phyloP scores from a whole-genome alignment of 176 grass and related monocot genomes.

The Thinopyrum elongatum region DNA sequence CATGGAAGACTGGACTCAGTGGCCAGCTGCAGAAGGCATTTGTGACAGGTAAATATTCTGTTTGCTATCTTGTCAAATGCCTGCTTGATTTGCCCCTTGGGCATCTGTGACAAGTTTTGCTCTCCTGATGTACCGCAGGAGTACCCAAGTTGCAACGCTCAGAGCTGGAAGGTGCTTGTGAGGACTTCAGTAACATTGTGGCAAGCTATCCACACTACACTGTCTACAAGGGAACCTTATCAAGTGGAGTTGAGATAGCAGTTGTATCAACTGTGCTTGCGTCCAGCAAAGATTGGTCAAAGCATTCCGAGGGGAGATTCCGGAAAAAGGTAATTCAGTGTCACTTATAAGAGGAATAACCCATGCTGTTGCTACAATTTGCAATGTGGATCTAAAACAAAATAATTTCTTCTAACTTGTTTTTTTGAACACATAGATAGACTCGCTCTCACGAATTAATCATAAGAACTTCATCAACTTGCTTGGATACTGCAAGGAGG shows the following conservation, averaged over 20 bases:
- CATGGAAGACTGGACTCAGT: constrained; percentile 97
- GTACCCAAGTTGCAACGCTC: constrained; percentile 88
- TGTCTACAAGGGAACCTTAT: constrained; percentile 95
- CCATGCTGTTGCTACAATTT: background rate
- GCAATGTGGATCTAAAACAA: constrained; percentile 12
- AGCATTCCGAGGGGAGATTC: constrained; percentile 70
- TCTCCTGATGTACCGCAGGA: constrained; percentile 48
- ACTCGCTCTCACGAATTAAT: constrained; percentile 85
- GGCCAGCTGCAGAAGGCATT: constrained; percentile 98
- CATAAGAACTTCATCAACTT: constrained; percentile 98
- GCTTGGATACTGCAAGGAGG: constrained; percentile 90
- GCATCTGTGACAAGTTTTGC: background rate
- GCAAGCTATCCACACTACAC: constrained; percentile 69
- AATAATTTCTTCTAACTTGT: constrained; percentile 29
- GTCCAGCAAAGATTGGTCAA: constrained; percentile 80
- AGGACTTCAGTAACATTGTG: constrained; percentile 97
- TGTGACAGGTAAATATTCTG: constrained; percentile 69
- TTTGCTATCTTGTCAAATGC: constrained; percentile 14
- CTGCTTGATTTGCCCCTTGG: background rate
- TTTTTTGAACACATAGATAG: constrained; percentile 69
- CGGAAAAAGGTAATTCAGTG: constrained; percentile 79
- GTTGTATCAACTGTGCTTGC: constrained; percentile 71
- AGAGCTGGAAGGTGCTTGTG: constrained; percentile 87
- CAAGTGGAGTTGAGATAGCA: constrained; percentile 92
- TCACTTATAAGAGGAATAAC: background rate